Base-by-base conservation (phyloP, 768 basidiomycete genomes). In the Boletus sp. region DNA sequence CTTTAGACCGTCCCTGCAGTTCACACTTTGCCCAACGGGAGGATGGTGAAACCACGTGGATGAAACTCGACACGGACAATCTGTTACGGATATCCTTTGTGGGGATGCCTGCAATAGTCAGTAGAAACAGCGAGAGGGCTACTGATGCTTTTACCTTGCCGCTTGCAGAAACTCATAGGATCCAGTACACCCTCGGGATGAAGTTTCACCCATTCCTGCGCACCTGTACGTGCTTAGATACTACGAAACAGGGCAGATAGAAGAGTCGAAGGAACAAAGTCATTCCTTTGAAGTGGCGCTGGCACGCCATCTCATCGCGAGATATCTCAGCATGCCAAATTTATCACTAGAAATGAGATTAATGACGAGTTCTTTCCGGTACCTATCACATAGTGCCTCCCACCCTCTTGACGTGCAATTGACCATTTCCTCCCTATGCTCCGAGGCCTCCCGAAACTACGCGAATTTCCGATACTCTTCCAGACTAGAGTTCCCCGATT, bases 51-150 rank as follows among this genome's bases (percentile, higher is more conserved):
- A 28, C n/a, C 5, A 18, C 17, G 6, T 57, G 55, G 55, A 44
- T 44, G 57, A 58, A 57, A 17, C 46, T 49, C 18, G 6, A 14
- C 17, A 57, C 40, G 18, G 55, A 56, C 56, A 57, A 56, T 17
- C 12, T 48, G 18, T 32, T 58, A 3, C 55, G 55, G 17, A 44
- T 58, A 28, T 24, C 41, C 17, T 57, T 17, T 35, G 7, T 37
- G 20, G 55, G 36, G n/a, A 5, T n/a, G 6, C 17, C 18, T 14
- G 40, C n/a, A 18, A 37, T 20, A n/a, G 17, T 8, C 15, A n/a
- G 2, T 12, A 5, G 28, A 4, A 18, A 46, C 15, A 28, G 15
- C 24, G 28, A 14, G 5, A 29, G 28, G 24, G 33, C 5, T 8
- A 35, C 33, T 1, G 44, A 56, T 32, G 29, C 14, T 14, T 11